Evolutionary conservation across 2,329 filamentous ascomycete species (phyloP).

Genomic region (Paecilomyces sp.): DNA sequence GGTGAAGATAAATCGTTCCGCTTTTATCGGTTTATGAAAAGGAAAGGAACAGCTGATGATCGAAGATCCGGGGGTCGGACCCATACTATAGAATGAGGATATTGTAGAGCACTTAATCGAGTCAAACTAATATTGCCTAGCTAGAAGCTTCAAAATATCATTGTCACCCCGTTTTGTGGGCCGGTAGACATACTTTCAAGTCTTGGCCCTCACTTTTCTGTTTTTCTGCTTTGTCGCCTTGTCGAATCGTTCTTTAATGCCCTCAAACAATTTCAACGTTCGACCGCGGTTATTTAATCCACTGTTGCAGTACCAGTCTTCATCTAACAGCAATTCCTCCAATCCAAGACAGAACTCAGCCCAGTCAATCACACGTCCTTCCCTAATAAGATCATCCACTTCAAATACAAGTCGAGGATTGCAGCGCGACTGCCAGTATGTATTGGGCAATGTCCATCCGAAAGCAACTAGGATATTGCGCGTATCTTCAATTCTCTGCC

Average conservation of each 20-base stretch:
- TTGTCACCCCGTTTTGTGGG: no score
- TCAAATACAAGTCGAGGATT: constrained; percentile 1
- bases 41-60: no score
- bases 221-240: no score
- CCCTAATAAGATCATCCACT: neutral
- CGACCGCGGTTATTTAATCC: constrained; percentile 1
- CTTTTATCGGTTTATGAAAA: no score
- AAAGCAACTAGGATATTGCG: neutral
- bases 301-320: constrained; percentile 6
- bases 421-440: constrained; percentile 1
- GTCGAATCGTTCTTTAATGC: neutral
- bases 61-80: no score
- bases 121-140: no score
- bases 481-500: neutral
- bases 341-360: constrained; percentile 3
- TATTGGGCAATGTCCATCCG: neutral
- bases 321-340: constrained; percentile 4
- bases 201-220: no score
- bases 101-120: no score
- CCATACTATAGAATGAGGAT: no score
- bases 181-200: no score
- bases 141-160: no score
- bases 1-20: no score
- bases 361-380: neutral
- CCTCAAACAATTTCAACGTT: neutral